Conservation (phyloP, 495 filamentous ascomycete species). For the Xylaria curta region DNA sequence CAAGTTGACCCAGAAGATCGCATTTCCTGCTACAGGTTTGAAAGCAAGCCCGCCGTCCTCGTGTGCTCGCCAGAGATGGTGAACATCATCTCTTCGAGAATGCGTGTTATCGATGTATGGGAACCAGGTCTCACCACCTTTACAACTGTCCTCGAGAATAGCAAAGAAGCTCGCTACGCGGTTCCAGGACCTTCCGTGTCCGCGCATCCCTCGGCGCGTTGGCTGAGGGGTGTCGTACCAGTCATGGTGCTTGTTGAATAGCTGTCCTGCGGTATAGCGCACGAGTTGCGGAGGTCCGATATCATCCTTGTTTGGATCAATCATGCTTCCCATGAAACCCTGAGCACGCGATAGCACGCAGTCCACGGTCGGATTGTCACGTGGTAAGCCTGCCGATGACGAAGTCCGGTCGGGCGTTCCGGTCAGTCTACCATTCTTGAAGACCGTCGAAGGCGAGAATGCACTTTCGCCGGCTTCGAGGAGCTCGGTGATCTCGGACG, state of each 20-base stretch:
- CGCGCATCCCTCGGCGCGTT: slow-evolving; percentile 35
- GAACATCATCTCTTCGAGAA: slow-evolving; percentile 25
- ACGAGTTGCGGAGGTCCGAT: slow-evolving; percentile 59
- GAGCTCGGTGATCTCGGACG: slow-evolving; percentile 45
- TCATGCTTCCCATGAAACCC: slow-evolving; percentile 52
- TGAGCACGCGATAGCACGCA: slow-evolving; percentile 51
- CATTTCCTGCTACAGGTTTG: slow-evolving; percentile 57
- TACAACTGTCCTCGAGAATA: slow-evolving; percentile 50
- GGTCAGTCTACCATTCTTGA: slow-evolving; percentile 45
- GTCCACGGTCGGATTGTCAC: slow-evolving; percentile 46
- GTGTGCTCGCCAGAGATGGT: slow-evolving; percentile 48
- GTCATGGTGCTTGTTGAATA: slow-evolving; percentile 56
- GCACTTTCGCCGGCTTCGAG: slow-evolving; percentile 45
- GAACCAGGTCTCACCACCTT: slow-evolving; percentile 56
- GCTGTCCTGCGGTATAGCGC: slow-evolving; percentile 51
- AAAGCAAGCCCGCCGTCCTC: slow-evolving; percentile 60
- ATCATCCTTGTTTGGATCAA: slow-evolving; percentile 51
- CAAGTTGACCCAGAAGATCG: slow-evolving; percentile 62
- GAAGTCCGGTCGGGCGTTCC: slow-evolving; percentile 51
- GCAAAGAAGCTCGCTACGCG: slow-evolving; percentile 57
- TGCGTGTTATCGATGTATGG: slow-evolving; percentile 39
- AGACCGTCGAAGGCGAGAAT: slow-evolving; percentile 50
- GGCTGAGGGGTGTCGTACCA: slow-evolving; percentile 51
- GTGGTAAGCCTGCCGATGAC: slow-evolving; percentile 50
- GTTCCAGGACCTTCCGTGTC: slow-evolving; percentile 45